Evolutionary conservation across 1,284 basidiomycete genomes (phyloP).

Genomic region (Naganishia sp.): DNA sequence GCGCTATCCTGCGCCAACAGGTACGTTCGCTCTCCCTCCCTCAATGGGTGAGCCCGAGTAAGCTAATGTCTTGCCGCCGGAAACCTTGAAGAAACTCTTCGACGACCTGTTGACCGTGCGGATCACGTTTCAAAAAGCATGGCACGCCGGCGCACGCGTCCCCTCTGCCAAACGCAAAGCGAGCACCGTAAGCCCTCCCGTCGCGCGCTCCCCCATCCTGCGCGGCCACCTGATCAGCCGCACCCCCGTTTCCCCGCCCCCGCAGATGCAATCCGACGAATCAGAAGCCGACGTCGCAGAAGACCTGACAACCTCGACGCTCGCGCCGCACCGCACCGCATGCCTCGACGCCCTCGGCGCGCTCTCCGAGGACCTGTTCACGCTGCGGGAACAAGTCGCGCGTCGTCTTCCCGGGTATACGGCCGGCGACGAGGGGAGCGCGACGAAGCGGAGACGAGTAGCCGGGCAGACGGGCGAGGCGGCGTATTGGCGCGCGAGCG

Average conservation of each 20-base stretch:
- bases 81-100: conserved; percentile 66
- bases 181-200: conserved; percentile 12
- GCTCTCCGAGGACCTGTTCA: conserved; percentile 21
- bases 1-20: conserved; percentile 76
- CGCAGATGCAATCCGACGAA: conserved; percentile 31
- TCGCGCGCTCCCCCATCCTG: no score
- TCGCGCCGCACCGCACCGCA: conserved; percentile 2
- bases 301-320: conserved; percentile 36
- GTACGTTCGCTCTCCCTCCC: conserved; percentile 57
- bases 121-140: conserved; percentile 82
- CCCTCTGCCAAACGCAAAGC: conserved; percentile 55
- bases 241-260: background rate
- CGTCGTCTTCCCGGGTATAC: conserved; percentile 10
- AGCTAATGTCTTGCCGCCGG: conserved; percentile 3
- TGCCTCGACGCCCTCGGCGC: conserved; percentile 3
- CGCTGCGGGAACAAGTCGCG: conserved; percentile 21
- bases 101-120: conserved; percentile 80
- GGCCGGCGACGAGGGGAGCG: conserved; percentile 33
- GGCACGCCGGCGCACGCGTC: conserved; percentile 62
- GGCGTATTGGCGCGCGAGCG: conserved; percentile 43
- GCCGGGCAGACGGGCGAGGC: conserved; percentile 29
- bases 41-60: background rate
- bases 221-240: background rate
- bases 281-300: conserved; percentile 41
- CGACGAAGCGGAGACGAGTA: conserved; percentile 33